phyloP scores from a whole-genome alignment of 2,329 filamentous ascomycete species.

The Rosellinia necatrix region DNA sequence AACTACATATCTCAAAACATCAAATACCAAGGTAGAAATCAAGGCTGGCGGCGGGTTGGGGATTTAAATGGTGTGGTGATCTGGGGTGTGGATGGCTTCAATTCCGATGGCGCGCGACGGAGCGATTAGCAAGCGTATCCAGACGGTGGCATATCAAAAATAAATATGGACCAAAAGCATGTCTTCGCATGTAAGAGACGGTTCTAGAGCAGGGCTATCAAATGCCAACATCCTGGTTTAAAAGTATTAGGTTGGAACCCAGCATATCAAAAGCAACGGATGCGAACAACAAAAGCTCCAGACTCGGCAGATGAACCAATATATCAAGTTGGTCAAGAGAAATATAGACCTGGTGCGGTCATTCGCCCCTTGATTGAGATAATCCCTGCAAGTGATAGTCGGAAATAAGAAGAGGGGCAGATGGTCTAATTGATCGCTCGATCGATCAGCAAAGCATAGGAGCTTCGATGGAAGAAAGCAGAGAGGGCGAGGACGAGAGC shows the following conservation, averaged over 20 bases:
- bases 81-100: constrained; percentile 40
- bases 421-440: constrained; percentile 38
- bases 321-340: constrained; percentile 27
- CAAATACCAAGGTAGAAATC: background rate
- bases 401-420: constrained; percentile 20
- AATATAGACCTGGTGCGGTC: constrained; percentile 19
- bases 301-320: constrained; percentile 10
- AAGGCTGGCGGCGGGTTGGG: constrained; percentile 2
- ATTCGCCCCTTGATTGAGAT: background rate
- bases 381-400: background rate
- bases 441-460: constrained; percentile 33
- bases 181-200: constrained; percentile 14
- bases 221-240: constrained; percentile 9
- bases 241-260: constrained; percentile 27
- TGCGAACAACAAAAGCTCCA: constrained; percentile 20
- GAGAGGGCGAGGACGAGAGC: constrained; percentile 36
- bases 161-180: background rate
- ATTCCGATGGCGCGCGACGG: constrained; percentile 7
- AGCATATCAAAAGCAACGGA: constrained; percentile 35
- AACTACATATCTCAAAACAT: background rate
- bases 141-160: no score
- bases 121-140: no score
- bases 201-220: constrained; percentile 25
- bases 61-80: constrained; percentile 23
- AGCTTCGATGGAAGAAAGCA: constrained; percentile 31